Evolutionary conservation across 768 basidiomycete genomes (phyloP), one percentile per base, ranked within the genome.

Genomic region (Boletus reticuloceps): DNA sequence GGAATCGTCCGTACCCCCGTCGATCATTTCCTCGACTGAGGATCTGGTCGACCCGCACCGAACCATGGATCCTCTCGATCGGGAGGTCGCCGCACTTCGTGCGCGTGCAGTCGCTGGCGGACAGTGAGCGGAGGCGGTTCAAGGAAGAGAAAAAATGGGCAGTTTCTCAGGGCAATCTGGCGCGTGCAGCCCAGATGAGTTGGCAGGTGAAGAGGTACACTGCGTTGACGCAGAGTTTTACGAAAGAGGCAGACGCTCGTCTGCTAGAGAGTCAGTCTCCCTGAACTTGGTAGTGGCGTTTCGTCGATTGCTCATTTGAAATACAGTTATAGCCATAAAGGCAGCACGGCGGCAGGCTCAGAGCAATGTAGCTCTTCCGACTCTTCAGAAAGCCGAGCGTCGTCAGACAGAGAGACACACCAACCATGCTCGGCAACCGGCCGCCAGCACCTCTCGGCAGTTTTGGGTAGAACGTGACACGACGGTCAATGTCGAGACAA

Each of bases 91-190:
- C 32, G 76, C 82, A 14, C 78, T 94, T 20, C 81, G 89, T 46
- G 84, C 89, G 45, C 82, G 88, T 27, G 91, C 91, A n/a, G 9
- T 85, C 88, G 19, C 71, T 91, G 54, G 91, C 91, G 25, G 91
- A 91, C 61, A 90, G 84, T 56, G 90, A 94, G 71, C 82, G 88
- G 19, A 79, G 91, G 39, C 79, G 89, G 51, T 89, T 84, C 74
- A 89, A 85, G 74, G 91, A 94, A 71, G 91, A 94, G 71, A 79
- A 83, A 60, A 90, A 91, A 68, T 94, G 91, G 91, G 91, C 91
- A 1, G 67, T 86, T 38, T 87, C 88, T 19, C 84, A 88, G 66
- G 89, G 89, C 0, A 91, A 94, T 65, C 56, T 74, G 42, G 84
- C 88, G 10, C 81, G 89, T 44, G 90, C 90, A 31, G 75, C 79